Evolutionary conservation across 2,329 filamentous ascomycete genomes (phyloP).

Genomic region (Pyricularia sp.): DNA sequence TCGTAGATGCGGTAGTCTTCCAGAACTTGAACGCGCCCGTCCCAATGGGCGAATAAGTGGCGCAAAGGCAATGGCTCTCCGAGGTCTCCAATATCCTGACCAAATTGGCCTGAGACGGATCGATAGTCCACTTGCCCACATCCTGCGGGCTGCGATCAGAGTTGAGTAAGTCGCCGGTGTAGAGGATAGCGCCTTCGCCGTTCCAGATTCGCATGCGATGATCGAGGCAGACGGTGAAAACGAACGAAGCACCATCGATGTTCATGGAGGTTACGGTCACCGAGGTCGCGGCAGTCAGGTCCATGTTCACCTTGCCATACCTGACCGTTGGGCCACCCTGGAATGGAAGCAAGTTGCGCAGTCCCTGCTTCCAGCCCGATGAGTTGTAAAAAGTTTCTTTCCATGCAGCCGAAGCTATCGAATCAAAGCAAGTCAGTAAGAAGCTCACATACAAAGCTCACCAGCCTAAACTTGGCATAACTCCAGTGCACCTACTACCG

Average conservation of each 20-base stretch:
- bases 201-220: slow-evolving; percentile 88
- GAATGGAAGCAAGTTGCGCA: slow-evolving; percentile 54
- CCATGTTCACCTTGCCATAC: slow-evolving; percentile 51
- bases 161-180: slow-evolving; percentile 65
- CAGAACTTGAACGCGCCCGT: slow-evolving; percentile 92
- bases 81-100: slow-evolving; percentile 55
- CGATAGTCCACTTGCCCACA: slow-evolving; percentile 59
- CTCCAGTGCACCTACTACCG: slow-evolving; percentile 25
- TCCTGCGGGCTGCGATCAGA: slow-evolving; percentile 54
- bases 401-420: slow-evolving; percentile 31
- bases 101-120: slow-evolving; percentile 64
- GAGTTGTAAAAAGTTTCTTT: slow-evolving; percentile 62
- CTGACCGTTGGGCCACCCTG: slow-evolving; percentile 50
- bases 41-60: slow-evolving; percentile 80
- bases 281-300: slow-evolving; percentile 54
- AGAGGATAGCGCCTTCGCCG: slow-evolving; percentile 63
- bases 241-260: slow-evolving; percentile 35
- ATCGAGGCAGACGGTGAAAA: slow-evolving; percentile 77
- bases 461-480: not conserved
- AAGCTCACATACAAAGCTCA: not conserved
- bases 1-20: slow-evolving; percentile 53
- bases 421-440: slow-evolving; percentile 1
- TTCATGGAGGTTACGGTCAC: slow-evolving; percentile 40
- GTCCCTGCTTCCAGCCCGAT: slow-evolving; percentile 55
- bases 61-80: slow-evolving; percentile 43